phyloP scores from a whole-genome alignment of 345 rosid species.

The Eucalyptus leucophloia region DNA sequence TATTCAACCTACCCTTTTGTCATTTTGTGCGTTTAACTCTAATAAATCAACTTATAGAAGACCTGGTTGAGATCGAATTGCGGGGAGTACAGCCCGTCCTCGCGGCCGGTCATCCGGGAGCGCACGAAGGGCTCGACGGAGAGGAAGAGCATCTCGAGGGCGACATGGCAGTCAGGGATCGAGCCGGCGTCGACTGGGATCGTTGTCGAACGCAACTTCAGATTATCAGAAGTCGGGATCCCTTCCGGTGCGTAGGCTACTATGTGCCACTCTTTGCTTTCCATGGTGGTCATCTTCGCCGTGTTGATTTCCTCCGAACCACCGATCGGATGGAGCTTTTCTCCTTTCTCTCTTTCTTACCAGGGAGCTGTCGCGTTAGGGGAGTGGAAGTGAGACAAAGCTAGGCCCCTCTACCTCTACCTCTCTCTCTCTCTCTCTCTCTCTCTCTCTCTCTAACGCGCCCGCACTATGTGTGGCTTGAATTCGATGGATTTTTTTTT shows the following conservation, averaged over 20 bases:
- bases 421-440: not conserved
- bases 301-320: not conserved
- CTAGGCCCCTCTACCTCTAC: not conserved
- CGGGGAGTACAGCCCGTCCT: conserved; percentile 18
- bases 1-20: not conserved
- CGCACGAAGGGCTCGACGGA: conserved; percentile 34
- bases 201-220: conserved; percentile 9
- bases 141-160: conserved; percentile 13
- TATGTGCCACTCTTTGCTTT: conserved; percentile 29
- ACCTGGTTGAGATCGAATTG: conserved; percentile 20
- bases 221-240: conserved; percentile 25
- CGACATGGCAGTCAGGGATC: conserved; percentile 15
- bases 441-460: not conserved
- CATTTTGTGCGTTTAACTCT: not conserved
- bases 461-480: not conserved
- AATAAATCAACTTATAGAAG: not conserved
- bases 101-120: conserved; percentile 9
- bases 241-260: conserved; percentile 18
- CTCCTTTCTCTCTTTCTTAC: not conserved
- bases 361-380: not conserved
- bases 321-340: not conserved
- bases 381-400: not conserved
- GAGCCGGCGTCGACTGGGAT: not conserved
- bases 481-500: not conserved
- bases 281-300: not conserved